These are phyloP conservation scores for Tolypocladium paradoxum DNA, from an alignment of 2,329 filamentous ascomycete genomes.

Conservation along the genomic window DNA sequence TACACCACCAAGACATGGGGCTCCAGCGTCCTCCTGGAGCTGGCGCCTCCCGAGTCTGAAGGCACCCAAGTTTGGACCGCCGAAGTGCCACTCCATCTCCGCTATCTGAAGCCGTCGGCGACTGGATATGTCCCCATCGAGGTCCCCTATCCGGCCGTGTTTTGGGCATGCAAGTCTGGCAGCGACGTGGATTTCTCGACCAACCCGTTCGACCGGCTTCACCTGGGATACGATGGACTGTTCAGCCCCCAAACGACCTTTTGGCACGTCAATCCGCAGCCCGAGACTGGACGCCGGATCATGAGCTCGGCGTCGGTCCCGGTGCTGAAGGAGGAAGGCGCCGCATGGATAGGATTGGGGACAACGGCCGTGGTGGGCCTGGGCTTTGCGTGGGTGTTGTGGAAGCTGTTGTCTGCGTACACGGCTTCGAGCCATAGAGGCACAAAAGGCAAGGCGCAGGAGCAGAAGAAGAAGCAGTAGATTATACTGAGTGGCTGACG, in stretches of 20 bases:
- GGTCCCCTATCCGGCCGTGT: conserved; percentile 74
- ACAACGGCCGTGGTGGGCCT: conserved; percentile 49
- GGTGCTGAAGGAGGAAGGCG: conserved; percentile 46
- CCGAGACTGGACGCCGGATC: conserved; percentile 26
- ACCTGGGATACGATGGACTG: conserved; percentile 75
- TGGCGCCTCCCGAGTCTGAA: conserved; percentile 41
- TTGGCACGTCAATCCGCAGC: conserved; percentile 59
- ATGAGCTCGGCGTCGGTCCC: conserved; percentile 51
- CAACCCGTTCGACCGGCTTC: conserved; percentile 77
- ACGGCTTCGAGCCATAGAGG: conserved; percentile 1
- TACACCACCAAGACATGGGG: conserved; percentile 74
- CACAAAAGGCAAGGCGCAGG: conserved; percentile 6
- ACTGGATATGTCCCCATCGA: conserved; percentile 43
- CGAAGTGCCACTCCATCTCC: conserved; percentile 72
- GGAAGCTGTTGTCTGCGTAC: conserved; percentile 34
- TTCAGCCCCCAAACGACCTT: conserved; percentile 72
- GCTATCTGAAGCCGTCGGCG: conserved; percentile 59
- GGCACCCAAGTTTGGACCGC: conserved; percentile 45
- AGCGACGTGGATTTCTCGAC: conserved; percentile 55
- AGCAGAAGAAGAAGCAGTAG: conserved; percentile 14
- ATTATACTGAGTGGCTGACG: background rate
- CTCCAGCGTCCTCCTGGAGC: conserved; percentile 63
- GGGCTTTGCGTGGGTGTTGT: conserved; percentile 61
- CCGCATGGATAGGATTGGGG: conserved; percentile 36
- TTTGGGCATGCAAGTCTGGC: conserved; percentile 75